Base-by-base conservation (phyloP, 2,329 filamentous ascomycete species). In the Cladosporium cucumerinum region DNA sequence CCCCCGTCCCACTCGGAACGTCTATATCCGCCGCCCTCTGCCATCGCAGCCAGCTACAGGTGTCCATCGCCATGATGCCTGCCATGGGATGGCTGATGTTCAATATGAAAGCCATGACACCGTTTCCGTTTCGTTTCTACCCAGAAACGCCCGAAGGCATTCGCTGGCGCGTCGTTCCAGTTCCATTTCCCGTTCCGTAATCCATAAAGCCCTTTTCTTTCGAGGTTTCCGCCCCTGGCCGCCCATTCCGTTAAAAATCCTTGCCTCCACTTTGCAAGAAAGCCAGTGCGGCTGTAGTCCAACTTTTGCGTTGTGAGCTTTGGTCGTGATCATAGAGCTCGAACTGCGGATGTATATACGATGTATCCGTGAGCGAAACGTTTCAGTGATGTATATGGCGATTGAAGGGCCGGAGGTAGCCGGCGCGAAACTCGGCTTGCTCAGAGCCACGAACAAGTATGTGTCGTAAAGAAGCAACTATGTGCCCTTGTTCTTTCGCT, bases 401-500 rank as follows among this genome's bases (percentile, higher is more conserved):
- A 32, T 10, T 54, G 26, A 18, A 21, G 7, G 26, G 26, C 25
- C 8, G 26, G 14, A 54, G 26, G 26, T 14, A n/a, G 51, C 26
- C 51, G 18, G 51, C 26, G 16, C 1, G 12, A 30, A n/a, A 18
- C 25, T n/a, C 23, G 49, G 11, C 49, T 30, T 28, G 26, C 51
- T 32, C 51, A 21, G 51, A 39, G 54, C 54, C 30, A 18, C 11
- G 30, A 21, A 36, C 18, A 26, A 14, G 7, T 23, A 28, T 34
- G 18, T 32, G 28, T 36, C 32, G 28, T 36, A 18, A 14, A 25
- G n/a, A 25, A 26, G 55, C 34, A 46, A 39, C 48, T 61, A 61
- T 61, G 59, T 39, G 66, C 80, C 81, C 74, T 83, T 84, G 72
- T 81, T 82, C 66, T 77, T 77, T 39, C 79, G 76, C 79, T 98